Base-by-base conservation (phyloP, 140 eudicot species). In the Senecio squalidus region DNA sequence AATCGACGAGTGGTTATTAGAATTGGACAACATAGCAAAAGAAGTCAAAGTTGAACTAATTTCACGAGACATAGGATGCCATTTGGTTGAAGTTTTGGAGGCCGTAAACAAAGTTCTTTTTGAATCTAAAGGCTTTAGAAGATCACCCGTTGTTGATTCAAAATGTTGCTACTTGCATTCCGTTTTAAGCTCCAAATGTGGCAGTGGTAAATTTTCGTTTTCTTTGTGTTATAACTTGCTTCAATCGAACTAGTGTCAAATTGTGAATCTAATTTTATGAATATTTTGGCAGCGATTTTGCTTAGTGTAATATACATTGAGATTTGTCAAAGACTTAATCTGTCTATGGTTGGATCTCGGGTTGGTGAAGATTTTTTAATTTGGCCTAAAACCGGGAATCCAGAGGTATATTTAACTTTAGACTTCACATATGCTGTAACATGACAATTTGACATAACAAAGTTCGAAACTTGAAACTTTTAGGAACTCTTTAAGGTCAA, bases 361-460 rank as follows among this genome's bases (percentile, higher is more conserved):
- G 86, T 90, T 31, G 97, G 95, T 53, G 97, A 80, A 72, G 95
- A 85, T 25, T 90, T 90, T 52, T 64, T 90, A 64, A 82, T 85
- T 72, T 85, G 95, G 97, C 97, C 95, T 51, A 70, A 69, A 66
- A 76, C 85, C 6, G 85, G 83, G 72, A 82, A 85, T 55, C 90
- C 78, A 4, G 95, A 90, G 94, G 97, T 90, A 64, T 45, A 60
- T 73, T 46, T 64, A 24, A 33, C 11, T 56, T 23, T 46, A 11
- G 45, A 43, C 40, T 18, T 43, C 38, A 15, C 17, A 51, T 39
- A 34, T 53, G 15, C 46, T 13, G n/a, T 24, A 54, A 43, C 51
- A 30, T 23, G 44, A 25, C 51, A 13, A 38, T 24, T 4, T 23
- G 11, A 38, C 65, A 46, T 38, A 9, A 17, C 34, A 16, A 45